phyloP scores from a whole-genome alignment of 1,284 basidiomycete species.

The Sporisorium scitamineum region DNA sequence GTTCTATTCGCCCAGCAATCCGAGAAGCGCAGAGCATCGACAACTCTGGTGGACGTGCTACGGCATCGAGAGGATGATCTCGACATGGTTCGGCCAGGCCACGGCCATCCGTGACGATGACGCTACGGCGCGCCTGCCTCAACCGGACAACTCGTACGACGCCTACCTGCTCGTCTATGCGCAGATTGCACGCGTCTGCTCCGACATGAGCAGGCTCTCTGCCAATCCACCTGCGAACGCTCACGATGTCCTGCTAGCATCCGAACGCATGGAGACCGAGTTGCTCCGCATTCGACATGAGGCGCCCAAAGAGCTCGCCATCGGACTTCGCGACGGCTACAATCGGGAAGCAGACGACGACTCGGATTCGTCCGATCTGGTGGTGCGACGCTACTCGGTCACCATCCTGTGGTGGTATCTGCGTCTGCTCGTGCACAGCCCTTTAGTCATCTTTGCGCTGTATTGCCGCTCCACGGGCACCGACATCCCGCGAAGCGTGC shows the following conservation, averaged over 20 bases:
- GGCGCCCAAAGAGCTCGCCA: constrained; percentile 32
- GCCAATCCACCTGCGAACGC: constrained; percentile 48
- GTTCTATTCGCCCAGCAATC: constrained; percentile 39
- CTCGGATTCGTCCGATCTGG: constrained; percentile 40
- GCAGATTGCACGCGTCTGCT: constrained; percentile 35
- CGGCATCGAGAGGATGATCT: constrained; percentile 45
- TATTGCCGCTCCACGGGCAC: constrained; percentile 46
- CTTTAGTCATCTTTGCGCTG: constrained; percentile 47
- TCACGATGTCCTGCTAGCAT: constrained; percentile 36
- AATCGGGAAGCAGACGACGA: constrained; percentile 42
- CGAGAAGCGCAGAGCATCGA: constrained; percentile 31
- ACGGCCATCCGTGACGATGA: constrained; percentile 52
- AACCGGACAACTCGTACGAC: constrained; percentile 40
- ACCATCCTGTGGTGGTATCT: constrained; percentile 51
- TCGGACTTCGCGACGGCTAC: constrained; percentile 32
- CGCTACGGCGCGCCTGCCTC: constrained; percentile 37
- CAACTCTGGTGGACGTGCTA: constrained; percentile 56
- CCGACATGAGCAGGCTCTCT: constrained; percentile 41
- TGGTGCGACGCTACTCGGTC: constrained; percentile 45
- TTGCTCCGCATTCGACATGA: constrained; percentile 45
- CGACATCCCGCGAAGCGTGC: constrained; percentile 38
- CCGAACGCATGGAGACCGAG: constrained; percentile 45
- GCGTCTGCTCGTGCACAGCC: constrained; percentile 43
- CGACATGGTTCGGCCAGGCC: constrained; percentile 46
- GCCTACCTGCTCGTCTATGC: constrained; percentile 45